These are phyloP conservation scores for Colletotrichum sp. DNA, from an alignment of 2,329 filamentous ascomycete species.

Conservation along the genomic window DNA sequence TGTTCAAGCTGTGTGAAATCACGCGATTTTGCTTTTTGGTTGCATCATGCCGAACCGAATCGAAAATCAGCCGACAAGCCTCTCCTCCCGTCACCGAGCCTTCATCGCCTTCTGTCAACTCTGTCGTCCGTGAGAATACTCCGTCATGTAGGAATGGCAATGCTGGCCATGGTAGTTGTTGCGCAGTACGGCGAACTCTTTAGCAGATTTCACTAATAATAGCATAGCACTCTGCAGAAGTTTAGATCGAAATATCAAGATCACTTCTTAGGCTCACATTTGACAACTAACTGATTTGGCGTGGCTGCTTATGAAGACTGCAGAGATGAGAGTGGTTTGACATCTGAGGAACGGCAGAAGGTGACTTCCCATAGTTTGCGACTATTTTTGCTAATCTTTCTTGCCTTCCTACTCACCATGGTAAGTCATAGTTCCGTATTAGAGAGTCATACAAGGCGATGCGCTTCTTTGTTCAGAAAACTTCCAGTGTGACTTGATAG, in stretches of 20 bases:
- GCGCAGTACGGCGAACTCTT: background rate
- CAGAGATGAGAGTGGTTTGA: background rate
- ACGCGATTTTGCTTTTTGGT: accelerated
- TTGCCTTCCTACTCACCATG: background rate
- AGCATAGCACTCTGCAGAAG: background rate
- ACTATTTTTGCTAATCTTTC: accelerated
- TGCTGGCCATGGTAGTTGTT: accelerated
- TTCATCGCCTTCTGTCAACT: background rate
- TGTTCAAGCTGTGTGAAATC: accelerated
- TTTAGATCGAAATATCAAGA: background rate
- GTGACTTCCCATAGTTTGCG: background rate
- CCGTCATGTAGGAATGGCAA: accelerated
- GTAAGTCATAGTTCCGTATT: background rate
- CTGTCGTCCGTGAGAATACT: background rate
- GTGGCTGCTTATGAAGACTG: background rate
- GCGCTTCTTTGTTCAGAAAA: background rate
- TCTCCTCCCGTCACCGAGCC: background rate
- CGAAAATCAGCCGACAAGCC: background rate
- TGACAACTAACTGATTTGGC: background rate
- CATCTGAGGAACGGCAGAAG: background rate
- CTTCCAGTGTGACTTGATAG: accelerated
- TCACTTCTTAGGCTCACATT: accelerated
- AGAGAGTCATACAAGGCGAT: accelerated
- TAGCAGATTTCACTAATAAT: background rate
- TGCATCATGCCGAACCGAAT: background rate